Conservation (phyloP, 495 filamentous ascomycete species). For the Daldinia loculata region DNA sequence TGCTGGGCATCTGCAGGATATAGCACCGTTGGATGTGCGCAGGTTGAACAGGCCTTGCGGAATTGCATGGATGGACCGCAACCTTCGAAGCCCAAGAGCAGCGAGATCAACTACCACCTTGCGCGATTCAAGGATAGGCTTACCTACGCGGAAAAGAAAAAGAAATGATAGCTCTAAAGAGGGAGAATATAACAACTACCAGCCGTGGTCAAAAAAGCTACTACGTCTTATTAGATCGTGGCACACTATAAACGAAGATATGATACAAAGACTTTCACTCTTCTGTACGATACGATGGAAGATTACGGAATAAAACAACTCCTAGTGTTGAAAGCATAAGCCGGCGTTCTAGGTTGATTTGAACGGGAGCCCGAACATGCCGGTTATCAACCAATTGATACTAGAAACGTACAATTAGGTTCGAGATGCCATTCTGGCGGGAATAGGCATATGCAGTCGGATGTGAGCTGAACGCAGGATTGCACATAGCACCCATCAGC, state of each 20-base stretch:
- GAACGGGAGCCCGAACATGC: neutral
- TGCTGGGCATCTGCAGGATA: constrained; percentile 95
- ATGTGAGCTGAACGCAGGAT: neutral
- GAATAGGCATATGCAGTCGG: neutral
- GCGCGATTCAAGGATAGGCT: constrained; percentile 86
- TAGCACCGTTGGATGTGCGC: constrained; percentile 74
- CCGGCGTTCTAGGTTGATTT: constrained; percentile 26
- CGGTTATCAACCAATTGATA: constrained; percentile 14
- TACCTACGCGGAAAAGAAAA: constrained; percentile 75
- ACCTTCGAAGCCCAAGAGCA: constrained; percentile 72
- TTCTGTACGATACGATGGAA: constrained; percentile 33
- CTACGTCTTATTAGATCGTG: neutral
- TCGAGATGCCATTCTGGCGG: neutral
- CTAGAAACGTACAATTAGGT: constrained; percentile 20
- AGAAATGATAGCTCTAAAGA: constrained; percentile 45
- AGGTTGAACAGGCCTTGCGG: constrained; percentile 80
- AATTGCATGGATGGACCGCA: constrained; percentile 92
- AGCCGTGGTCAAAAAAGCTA: neutral
- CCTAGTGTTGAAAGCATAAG: constrained; percentile 5
- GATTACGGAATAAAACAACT: neutral
- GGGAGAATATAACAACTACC: neutral
- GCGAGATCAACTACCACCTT: constrained; percentile 95
- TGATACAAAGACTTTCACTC: neutral
- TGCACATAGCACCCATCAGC: neutral
- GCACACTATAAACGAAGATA: neutral